phyloP scores from a whole-genome alignment of 2,329 filamentous ascomycete species.

The Botrytis fabae region DNA sequence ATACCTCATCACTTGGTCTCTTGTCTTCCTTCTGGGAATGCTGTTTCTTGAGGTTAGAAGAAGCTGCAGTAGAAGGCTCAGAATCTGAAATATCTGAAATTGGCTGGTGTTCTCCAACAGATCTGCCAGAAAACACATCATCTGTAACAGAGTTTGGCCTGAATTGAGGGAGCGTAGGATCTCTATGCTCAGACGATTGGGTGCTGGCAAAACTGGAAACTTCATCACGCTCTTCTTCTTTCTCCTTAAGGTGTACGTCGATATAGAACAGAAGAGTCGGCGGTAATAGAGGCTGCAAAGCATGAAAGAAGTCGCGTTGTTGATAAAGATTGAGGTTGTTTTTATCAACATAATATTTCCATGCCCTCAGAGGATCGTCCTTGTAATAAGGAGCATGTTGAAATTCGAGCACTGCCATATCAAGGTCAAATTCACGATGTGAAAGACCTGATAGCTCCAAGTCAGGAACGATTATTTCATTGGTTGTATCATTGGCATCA shows the following conservation, averaged over 20 bases:
- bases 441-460: constrained; percentile 2
- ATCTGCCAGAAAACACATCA: not conserved
- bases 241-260: constrained; percentile 5
- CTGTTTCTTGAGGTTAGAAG: not conserved
- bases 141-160: constrained; percentile 52
- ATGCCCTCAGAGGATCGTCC: constrained; percentile 12
- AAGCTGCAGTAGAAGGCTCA: constrained; percentile 4
- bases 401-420: constrained; percentile 7
- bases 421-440: constrained; percentile 9
- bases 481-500: not conserved
- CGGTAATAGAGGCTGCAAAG: not conserved
- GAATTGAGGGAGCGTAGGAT: constrained; percentile 69
- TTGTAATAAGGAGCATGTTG: not conserved
- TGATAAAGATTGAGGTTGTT: not conserved
- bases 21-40: constrained; percentile 12
- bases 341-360: constrained; percentile 6
- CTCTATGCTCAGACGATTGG: constrained; percentile 37
- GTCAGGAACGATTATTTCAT: not conserved
- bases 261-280: constrained; percentile 6
- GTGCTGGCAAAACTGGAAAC: constrained; percentile 6
- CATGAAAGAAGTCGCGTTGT: constrained; percentile 2
- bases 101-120: not conserved
- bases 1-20: constrained; percentile 19
- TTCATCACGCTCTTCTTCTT: constrained; percentile 11
- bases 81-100: not conserved